Base-by-base conservation (phyloP, 805 yeast genomes). In the Wickerhamomyces hampshirensis region DNA sequence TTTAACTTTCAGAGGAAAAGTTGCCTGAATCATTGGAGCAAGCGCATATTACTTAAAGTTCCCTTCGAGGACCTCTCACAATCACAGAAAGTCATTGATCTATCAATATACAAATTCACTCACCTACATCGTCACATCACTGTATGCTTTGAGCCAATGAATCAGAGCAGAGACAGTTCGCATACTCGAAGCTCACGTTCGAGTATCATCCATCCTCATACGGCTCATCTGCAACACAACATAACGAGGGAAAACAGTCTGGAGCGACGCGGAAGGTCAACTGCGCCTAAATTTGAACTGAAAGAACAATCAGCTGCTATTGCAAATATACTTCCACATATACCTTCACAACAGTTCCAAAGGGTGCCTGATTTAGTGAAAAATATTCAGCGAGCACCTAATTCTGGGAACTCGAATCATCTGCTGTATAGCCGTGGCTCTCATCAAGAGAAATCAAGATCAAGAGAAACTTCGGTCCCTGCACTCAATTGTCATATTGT, bases 331-430 rank as follows among this genome's bases (percentile, higher is more conserved):
- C n/a, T n/a, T n/a, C n/a, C 8, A 5, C 23, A 9, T 16, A 23
- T 14, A n/a, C 31, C 5, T 28, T 34, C 6, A 13, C 31, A n/a
- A 15, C 29, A 8, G 31, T 33, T 26, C 13, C 11, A 6, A 28
- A 31, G 51, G 18, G 42, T 43, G 3, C 30, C 45, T 10, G 47
- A 39, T 23, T 26, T 45, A 4, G 48, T 47, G 12, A 45, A 38
- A 32, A 43, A 47, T 32, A 47, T 47, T 14, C 46, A 43, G 30
- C 12, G 31, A 24, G 14, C 35, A 5, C 21, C 12, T 17, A 26
- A 28, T 9, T 4, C 14, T 5, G 37, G 28, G 1, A 10, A 31
- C 5, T 34, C 32, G 14, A 39, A 41, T 11, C 29, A 35, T 5
- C 35, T 17, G 10, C 13, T 12, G 18, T 14, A 34, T 13, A 18